These are phyloP conservation scores for Rhynchospora pubera DNA, from an alignment of 176 grass and related monocot species.

Conservation along the genomic window DNA sequence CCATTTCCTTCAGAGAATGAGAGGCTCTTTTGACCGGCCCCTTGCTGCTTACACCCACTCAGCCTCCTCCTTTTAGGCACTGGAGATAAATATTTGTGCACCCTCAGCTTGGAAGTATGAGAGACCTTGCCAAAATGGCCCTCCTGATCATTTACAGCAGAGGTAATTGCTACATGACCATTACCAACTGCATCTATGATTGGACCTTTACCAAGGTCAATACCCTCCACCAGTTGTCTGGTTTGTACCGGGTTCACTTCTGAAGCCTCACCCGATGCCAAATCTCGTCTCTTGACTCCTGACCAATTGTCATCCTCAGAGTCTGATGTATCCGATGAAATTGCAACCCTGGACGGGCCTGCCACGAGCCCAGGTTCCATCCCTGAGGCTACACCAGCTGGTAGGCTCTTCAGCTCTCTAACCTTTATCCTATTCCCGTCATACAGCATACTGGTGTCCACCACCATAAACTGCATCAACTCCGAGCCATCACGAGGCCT, in stretches of 20 bases:
- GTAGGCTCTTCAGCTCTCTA: conserved; percentile 68
- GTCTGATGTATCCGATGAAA: conserved; percentile 41
- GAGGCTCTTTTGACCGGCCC: conserved; percentile 19
- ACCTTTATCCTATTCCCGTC: conserved; percentile 54
- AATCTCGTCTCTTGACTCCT: neutral
- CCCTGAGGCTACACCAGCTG: conserved; percentile 38
- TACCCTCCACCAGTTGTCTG: neutral
- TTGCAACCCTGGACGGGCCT: conserved; percentile 30
- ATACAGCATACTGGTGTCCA: conserved; percentile 75
- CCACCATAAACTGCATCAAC: conserved; percentile 73
- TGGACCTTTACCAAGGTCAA: neutral
- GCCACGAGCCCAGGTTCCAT: conserved; percentile 27
- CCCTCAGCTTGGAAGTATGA: conserved; percentile 42
- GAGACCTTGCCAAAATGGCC: conserved; percentile 15
- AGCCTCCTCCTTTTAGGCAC: conserved; percentile 68
- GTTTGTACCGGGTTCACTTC: neutral
- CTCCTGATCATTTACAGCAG: neutral
- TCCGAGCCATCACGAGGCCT: conserved; percentile 32
- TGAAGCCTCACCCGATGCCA: neutral
- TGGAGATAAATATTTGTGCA: conserved; percentile 59
- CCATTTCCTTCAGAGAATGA: conserved; percentile 32
- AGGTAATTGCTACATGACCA: conserved; percentile 12
- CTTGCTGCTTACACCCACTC: conserved; percentile 58
- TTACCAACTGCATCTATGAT: neutral
- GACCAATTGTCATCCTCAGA: conserved; percentile 29